Evolutionary conservation across 2,329 filamentous ascomycete genomes (phyloP), one percentile per base, ranked within the genome.

Genomic region (Claviceps sorghi): DNA sequence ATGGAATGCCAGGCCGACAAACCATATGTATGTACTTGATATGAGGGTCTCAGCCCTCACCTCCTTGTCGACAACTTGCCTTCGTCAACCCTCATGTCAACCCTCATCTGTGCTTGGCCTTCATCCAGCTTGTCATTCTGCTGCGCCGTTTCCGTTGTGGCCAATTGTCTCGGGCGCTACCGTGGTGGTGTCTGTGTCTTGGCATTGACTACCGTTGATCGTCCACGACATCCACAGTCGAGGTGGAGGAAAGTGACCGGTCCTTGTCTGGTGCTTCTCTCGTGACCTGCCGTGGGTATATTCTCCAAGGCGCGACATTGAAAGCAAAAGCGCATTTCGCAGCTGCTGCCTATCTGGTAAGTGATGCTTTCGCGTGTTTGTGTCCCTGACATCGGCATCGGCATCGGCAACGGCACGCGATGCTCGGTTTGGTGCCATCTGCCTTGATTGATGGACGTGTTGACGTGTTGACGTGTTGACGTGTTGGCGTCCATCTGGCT

Each of bases 41-140:
- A 42, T 46, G 34, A 49, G 46, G 21, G 46, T 46, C 45, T 41
- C 22, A n/a, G 41, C 41, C 52, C 52, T 49, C 49, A 17, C 17
- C 29, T 29, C 32, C 32, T 32, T 26, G 41, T 15, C 45, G 21
- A 15, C 15, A 17, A 21, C 17, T 38, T 43, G 17, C 11, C 43
- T 19, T 41, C 17, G 32, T 32, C 45, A 43, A 36, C 41, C n/a
- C 47, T 42, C 7, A n/a, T 26, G 32, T 32, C 45, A 43, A 36
- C 41, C 30, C 19, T 36, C 40, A 32, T 26, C 26, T 22, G 9
- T 21, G 8, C 8, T 41, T n/a, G 22, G 11, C 26, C 2, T 45
- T 30, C 22, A 11, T 41, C 19, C 40, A 6, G 15, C 36, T 15
- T 30, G 26, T 45, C 1, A 3, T 8, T 30, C 8, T 30, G 15